Conservation (phyloP, 192 early-diverging fungal species). For the Thamnidium elegans region DNA sequence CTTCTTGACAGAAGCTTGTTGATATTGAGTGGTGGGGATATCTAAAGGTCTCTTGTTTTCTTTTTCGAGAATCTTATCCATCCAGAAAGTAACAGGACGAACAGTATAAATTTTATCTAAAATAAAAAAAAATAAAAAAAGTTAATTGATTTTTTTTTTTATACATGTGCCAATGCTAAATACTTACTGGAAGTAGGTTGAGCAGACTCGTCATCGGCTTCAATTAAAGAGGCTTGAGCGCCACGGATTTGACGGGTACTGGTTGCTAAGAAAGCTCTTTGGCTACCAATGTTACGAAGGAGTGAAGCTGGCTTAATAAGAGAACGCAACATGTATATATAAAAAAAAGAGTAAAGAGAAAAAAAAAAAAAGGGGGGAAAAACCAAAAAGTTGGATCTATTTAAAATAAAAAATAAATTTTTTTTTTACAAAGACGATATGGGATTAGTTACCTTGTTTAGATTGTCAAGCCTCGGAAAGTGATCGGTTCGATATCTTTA, state of each 20-base stretch:
- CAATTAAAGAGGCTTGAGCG: conserved; percentile 6
- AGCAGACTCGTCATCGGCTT: not conserved
- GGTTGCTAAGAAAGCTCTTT: conserved; percentile 4
- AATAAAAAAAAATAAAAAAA: not conserved
- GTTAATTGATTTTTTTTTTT: too few species aligned
- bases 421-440: not conserved
- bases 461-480: conserved; percentile 7
- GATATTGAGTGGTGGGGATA: not conserved
- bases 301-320: conserved; percentile 1
- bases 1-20: conserved; percentile 9
- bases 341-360: not conserved
- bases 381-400: not conserved
- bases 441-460: not conserved
- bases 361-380: not conserved
- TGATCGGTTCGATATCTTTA: conserved; percentile 1
- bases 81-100: conserved; percentile 39
- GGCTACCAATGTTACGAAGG: too few species aligned
- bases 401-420: not conserved
- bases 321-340: conserved; percentile 1
- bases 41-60: conserved; percentile 5
- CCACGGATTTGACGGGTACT: conserved; percentile 3
- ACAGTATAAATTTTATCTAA: conserved; percentile 37
- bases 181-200: conserved; percentile 3
- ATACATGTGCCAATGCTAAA: not conserved
- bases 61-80: conserved; percentile 33